Percentiles rank a stretch among this genome's conserved stretches.
phyloP scores from a whole-genome alignment of 73 alveolate species.

The Urostyla sp. region DNA sequence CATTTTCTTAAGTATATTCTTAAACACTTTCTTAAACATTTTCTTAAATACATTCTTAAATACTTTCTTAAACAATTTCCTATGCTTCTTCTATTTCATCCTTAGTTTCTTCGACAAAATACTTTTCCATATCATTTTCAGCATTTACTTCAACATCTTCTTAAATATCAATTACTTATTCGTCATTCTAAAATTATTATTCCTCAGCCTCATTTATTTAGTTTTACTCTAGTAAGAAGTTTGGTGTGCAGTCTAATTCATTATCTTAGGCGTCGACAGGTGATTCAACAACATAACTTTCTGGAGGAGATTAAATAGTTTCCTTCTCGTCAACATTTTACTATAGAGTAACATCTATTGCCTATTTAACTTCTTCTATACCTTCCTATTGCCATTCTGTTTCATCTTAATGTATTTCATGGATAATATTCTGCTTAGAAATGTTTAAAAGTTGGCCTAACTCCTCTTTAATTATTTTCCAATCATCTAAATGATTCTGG shows the following conservation, averaged over 20 bases:
- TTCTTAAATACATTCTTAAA: no score
- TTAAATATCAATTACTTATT: no score
- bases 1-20: no score
- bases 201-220: no score
- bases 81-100: no score
- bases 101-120: no score
- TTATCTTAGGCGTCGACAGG: no score
- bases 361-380: neutral
- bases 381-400: neutral
- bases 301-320: neutral
- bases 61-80: no score
- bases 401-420: neutral
- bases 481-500: neutral
- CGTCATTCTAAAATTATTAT: no score
- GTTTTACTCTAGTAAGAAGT: neutral
- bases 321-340: neutral
- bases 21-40: no score
- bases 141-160: no score
- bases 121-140: no score
- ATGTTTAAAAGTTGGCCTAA: neutral
- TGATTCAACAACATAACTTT: conserved; percentile 9
- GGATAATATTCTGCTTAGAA: neutral
- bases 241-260: neutral
- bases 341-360: neutral
- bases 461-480: neutral